A percentile compares a stretch with the other conserved stretches of the same genome.
Evolutionary conservation across 257 asterid genomes (phyloP).

Genomic region (Hygrophila difformis): DNA sequence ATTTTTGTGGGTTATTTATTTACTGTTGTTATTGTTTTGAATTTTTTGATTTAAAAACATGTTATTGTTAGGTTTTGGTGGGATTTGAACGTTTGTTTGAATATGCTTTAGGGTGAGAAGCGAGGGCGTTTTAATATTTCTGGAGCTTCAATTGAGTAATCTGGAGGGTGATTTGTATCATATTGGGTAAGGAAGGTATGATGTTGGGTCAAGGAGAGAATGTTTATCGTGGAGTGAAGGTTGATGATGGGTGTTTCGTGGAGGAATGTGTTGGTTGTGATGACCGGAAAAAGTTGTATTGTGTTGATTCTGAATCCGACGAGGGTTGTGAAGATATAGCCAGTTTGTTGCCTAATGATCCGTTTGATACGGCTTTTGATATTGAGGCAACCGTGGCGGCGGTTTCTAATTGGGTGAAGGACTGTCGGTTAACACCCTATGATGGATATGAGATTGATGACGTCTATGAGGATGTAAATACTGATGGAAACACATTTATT

Average conservation of each 20-base stretch:
- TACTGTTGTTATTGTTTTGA: too few species aligned
- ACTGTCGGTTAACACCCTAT: conserved; percentile 28
- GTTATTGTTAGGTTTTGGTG: too few species aligned
- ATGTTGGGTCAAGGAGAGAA: conserved; percentile 27
- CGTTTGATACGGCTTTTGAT: conserved; percentile 37
- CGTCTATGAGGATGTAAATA: conserved; percentile 18
- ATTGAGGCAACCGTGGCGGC: conserved; percentile 29
- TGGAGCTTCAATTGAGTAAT: conserved; percentile 10
- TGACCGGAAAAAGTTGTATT: conserved; percentile 12
- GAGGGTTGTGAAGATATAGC: conserved; percentile 35
- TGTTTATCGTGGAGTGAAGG: not conserved
- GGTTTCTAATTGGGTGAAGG: conserved; percentile 43
- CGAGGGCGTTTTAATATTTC: conserved; percentile 2
- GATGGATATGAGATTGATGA: conserved; percentile 31
- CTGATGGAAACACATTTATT: conserved; percentile 22
- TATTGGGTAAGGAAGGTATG: conserved; percentile 28
- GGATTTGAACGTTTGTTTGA: too few species aligned
- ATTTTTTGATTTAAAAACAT: too few species aligned
- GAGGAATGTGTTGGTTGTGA: conserved; percentile 17
- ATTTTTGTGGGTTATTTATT: too few species aligned
- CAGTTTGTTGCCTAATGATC: conserved; percentile 61
- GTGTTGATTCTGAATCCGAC: conserved; percentile 25
- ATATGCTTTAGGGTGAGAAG: conserved; percentile 4
- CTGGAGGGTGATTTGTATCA: conserved; percentile 2
- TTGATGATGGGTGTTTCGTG: conserved; percentile 10